phyloP scores from a whole-genome alignment of 2,329 filamentous ascomycete species.

The Aspergillus neoniger region DNA sequence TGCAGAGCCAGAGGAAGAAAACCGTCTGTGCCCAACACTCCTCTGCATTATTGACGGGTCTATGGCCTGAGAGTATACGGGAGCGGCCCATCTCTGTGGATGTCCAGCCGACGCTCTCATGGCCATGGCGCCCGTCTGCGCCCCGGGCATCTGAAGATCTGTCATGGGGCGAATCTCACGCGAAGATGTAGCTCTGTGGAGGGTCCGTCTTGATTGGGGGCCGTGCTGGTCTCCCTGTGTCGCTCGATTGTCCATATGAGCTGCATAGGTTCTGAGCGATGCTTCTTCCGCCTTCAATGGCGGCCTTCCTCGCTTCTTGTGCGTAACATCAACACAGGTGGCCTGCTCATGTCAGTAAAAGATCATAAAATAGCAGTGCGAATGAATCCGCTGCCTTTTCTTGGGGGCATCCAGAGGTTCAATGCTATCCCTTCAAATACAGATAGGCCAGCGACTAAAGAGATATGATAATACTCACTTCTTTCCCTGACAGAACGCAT shows the following conservation, averaged over 20 bases:
- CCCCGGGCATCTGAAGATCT: conserved; percentile 35
- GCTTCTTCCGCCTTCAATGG: conserved; percentile 47
- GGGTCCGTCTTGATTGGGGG: conserved; percentile 25
- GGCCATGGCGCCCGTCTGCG: conserved; percentile 21
- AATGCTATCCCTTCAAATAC: no score
- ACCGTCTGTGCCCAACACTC: conserved; percentile 32
- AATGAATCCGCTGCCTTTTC: neutral
- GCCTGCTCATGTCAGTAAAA: conserved; percentile 28
- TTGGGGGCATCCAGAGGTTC: no score
- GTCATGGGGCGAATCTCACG: conserved; percentile 42
- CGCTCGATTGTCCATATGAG: conserved; percentile 30
- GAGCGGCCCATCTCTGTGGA: conserved; percentile 36
- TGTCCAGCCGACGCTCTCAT: conserved; percentile 27
- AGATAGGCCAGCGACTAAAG: neutral
- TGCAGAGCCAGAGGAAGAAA: conserved; percentile 36
- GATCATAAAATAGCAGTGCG: neutral
- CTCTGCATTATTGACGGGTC: conserved; percentile 30
- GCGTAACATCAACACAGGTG: conserved; percentile 49
- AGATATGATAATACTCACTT: conserved; percentile 35
- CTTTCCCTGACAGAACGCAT: conserved; percentile 50
- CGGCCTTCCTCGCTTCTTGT: conserved; percentile 50
- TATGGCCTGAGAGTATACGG: conserved; percentile 32
- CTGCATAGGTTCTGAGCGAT: conserved; percentile 34
- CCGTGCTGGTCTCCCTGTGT: conserved; percentile 30
- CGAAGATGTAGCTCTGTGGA: conserved; percentile 40